A percentile compares a stretch with the other conserved stretches of the same genome.
Evolutionary conservation across 2,329 filamentous ascomycete genomes (phyloP).

Genomic region (Colletotrichum lentis): DNA sequence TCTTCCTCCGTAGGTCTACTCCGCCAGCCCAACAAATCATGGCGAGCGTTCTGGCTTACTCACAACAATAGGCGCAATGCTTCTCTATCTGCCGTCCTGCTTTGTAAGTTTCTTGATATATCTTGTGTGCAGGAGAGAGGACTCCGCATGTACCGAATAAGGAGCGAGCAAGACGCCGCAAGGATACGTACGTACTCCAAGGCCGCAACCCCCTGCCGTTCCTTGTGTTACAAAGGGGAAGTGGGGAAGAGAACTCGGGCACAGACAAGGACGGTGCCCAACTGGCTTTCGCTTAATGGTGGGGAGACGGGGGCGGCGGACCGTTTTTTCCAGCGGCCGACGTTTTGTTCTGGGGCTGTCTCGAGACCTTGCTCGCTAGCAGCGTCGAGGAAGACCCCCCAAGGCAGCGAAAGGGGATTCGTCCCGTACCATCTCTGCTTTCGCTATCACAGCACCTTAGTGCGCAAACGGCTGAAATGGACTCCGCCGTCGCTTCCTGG

Average conservation of each 20-base stretch:
- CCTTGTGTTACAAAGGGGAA: conserved; percentile 8
- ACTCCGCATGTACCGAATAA: neutral
- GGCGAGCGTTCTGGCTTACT: neutral
- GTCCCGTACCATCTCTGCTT: neutral
- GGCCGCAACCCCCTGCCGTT: conserved; percentile 1
- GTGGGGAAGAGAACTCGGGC: neutral
- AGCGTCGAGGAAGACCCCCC: neutral
- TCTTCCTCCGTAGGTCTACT: neutral
- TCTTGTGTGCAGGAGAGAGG: neutral
- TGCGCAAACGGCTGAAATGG: neutral
- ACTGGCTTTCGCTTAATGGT: neutral
- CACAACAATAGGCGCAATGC: neutral
- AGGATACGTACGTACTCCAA: neutral
- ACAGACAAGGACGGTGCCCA: neutral
- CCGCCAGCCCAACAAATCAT: neutral
- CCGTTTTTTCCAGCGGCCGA: neutral
- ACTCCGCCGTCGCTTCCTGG: neutral
- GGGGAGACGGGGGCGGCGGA: neutral
- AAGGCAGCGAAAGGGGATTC: neutral
- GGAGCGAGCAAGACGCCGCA: neutral
- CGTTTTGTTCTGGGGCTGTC: conserved; percentile 10
- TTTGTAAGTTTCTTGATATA: conserved; percentile 20
- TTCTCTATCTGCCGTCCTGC: neutral
- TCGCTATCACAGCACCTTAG: neutral
- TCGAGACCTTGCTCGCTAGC: neutral